phyloP scores from a whole-genome alignment of 495 filamentous ascomycete species.

The Tirmania nivea region DNA sequence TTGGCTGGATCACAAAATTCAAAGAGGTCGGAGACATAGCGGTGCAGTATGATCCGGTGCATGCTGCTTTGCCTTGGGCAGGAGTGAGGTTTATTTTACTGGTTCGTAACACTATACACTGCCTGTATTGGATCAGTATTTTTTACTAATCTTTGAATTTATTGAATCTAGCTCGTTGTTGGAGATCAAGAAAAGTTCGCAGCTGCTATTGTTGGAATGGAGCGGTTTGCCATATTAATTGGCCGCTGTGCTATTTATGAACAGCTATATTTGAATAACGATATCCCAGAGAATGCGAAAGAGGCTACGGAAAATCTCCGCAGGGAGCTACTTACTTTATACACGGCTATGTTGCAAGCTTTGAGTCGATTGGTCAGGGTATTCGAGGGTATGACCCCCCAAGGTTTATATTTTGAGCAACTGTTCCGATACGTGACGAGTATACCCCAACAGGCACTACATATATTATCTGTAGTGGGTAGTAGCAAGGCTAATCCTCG shows the following conservation, averaged over 20 bases:
- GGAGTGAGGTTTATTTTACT: constrained; percentile 24
- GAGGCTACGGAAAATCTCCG: no score
- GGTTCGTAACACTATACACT: constrained; percentile 9
- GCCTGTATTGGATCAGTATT: background rate
- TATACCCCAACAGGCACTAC: no score
- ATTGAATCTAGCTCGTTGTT: constrained; percentile 7
- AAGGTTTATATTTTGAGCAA: no score
- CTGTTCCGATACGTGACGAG: no score
- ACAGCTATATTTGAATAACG: constrained; percentile 13
- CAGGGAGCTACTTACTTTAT: no score
- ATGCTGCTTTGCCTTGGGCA: constrained; percentile 27
- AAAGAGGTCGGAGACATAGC: constrained; percentile 22
- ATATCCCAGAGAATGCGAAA: background rate
- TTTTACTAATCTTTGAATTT: background rate
- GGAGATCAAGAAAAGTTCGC: constrained; percentile 11
- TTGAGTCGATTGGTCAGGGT: no score
- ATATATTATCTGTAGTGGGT: no score
- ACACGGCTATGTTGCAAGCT: no score
- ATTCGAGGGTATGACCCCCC: no score
- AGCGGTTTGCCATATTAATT: constrained; percentile 14
- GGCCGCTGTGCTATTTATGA: constrained; percentile 16
- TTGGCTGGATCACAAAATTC: constrained; percentile 23
- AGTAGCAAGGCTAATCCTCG: no score
- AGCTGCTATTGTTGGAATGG: constrained; percentile 14
- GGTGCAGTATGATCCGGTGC: constrained; percentile 22